Evolutionary conservation across 2,329 filamentous ascomycete species (phyloP), one percentile per base, ranked within the genome.

Genomic region (Microsporum audouinii): DNA sequence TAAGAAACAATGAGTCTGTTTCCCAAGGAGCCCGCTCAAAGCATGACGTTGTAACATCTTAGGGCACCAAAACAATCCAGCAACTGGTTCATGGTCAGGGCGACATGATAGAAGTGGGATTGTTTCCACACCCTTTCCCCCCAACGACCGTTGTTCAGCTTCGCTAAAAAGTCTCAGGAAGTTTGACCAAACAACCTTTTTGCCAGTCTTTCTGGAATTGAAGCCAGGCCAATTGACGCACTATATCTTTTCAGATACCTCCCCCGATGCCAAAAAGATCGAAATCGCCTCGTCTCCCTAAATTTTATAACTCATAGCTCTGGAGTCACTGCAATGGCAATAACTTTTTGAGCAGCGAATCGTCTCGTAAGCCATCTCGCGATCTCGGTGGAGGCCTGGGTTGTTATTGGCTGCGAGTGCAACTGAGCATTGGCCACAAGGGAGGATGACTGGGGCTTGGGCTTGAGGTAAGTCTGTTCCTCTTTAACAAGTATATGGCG

Each of bases 281-380:
- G 43, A 76, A 68, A 39, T 89, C 80, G 63, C 86, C 81, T 60
- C 86, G 84, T 71, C 85, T 87, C 1, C 79, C 80, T 31, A 89
- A 72, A 27, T 73, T 73, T 7, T 81, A 77, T n/a, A 79, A 76
- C 1, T 81, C 78, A 12, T 62, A 64, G 1, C 49, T 65, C 49
- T 88, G 84, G 59, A 80, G 72, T 71, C 64, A 87, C 83, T 1
- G 88, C 87, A 74, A 91, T 65, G 12, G 88, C 84, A 29, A 36
- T 81, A 17, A 88, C 88, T 72, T 90, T 88, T 70, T 90, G 90
- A 5, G 86, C 87, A 0, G 88, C 87, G 69, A 86, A 88, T 59
- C 84, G 73, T n/a, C 76, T 76, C 2, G 75, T 76, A 5, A 78
- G 70, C 73, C 73, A 78, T 55, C 74, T 72, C 59, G 72, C 68